A percentile compares a stretch with the other conserved stretches of the same genome.
These are phyloP conservation scores for Solanum pinnatisectum DNA, from an alignment of 257 asterid genomes.

Conservation along the genomic window DNA sequence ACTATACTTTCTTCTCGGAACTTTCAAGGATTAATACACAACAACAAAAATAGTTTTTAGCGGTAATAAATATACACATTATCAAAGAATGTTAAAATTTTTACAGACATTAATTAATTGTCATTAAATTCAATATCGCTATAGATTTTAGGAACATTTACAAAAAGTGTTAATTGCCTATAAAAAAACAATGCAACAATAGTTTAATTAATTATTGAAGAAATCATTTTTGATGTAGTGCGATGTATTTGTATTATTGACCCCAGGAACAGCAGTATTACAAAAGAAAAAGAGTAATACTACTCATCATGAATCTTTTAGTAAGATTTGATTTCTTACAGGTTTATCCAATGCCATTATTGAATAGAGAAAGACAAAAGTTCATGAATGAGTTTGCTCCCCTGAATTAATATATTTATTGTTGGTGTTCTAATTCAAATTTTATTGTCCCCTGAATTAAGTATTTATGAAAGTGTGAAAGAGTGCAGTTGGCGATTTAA, in stretches of 20 bases:
- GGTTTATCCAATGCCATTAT: background rate
- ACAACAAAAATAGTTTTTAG: too few relatives aligned
- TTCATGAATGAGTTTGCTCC: background rate
- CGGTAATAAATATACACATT: background rate
- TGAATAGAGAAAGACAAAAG: background rate
- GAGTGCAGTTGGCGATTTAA: background rate
- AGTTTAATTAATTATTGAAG: too few relatives aligned
- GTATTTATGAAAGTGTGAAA: background rate
- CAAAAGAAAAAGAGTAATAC: background rate
- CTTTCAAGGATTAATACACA: background rate
- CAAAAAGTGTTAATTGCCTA: too few relatives aligned
- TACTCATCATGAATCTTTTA: background rate
- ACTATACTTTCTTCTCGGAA: background rate
- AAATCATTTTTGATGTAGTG: too few relatives aligned
- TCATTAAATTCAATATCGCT: too few relatives aligned
- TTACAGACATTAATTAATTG: background rate
- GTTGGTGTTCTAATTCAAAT: background rate
- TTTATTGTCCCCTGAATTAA: background rate
- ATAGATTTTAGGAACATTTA: too few relatives aligned
- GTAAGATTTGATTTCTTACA: background rate
- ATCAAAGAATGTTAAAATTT: too few relatives aligned
- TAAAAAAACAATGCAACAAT: too few relatives aligned
- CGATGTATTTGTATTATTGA: background rate
- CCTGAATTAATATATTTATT: background rate
- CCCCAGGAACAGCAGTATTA: background rate